Percentiles rank a stretch among this genome's conserved stretches.
Conservation (phyloP, 2,329 filamentous ascomycete species). For the Emericellopsis cladophorae region DNA sequence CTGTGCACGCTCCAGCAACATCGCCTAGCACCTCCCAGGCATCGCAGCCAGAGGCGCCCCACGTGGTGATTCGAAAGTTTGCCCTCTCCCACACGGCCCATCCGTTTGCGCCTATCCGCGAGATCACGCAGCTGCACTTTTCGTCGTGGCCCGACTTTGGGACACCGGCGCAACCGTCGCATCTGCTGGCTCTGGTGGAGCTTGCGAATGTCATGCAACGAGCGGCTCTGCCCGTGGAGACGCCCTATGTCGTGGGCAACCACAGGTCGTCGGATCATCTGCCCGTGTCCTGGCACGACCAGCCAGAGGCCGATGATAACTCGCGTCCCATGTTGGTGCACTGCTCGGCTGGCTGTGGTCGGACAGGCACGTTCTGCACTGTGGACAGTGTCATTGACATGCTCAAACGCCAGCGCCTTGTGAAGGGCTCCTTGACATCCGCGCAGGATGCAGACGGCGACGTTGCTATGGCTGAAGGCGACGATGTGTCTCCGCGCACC, state of each 20-base stretch:
- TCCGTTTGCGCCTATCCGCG: constrained; percentile 76
- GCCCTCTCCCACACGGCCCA: constrained; percentile 63
- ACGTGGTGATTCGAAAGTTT: constrained; percentile 78
- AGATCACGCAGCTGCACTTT: constrained; percentile 92
- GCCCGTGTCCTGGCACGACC: constrained; percentile 36
- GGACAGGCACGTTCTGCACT: constrained; percentile 92
- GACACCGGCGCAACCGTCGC: constrained; percentile 74
- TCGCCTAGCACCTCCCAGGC: constrained; percentile 11
- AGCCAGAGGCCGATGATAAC: constrained; percentile 40
- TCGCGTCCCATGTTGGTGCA: constrained; percentile 76
- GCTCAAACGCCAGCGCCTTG: constrained; percentile 69
- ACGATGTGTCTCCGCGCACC: constrained; percentile 14
- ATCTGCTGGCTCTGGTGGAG: constrained; percentile 82
- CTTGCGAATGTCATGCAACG: constrained; percentile 66
- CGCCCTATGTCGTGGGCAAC: constrained; percentile 19
- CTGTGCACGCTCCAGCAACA: constrained; percentile 20
- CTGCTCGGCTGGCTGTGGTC: constrained; percentile 89
- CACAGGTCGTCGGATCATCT: constrained; percentile 14
- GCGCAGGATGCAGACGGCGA: constrained; percentile 27
- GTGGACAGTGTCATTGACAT: constrained; percentile 94
- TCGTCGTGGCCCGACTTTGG: constrained; percentile 97
- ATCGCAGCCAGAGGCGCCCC: constrained; percentile 45
- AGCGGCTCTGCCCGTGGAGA: constrained; percentile 35
- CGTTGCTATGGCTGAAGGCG: constrained; percentile 25
- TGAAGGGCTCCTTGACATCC: constrained; percentile 10